Percentiles rank a stretch among this genome's conserved stretches.
Evolutionary conservation across 306 rosid species (phyloP).

Genomic region (Cucurbita argyrosperma): DNA sequence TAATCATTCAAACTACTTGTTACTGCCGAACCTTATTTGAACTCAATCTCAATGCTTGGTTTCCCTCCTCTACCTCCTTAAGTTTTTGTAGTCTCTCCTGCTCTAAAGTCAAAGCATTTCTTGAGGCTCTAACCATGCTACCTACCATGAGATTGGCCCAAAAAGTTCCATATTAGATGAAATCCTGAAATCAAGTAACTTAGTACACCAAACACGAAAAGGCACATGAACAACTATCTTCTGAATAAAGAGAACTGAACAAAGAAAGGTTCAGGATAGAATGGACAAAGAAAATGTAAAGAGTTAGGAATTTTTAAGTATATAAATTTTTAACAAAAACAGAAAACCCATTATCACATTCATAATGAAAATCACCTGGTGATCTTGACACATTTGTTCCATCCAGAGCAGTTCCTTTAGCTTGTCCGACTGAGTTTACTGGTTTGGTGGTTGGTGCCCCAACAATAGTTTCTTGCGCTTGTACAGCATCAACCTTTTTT

Average conservation of each 20-base stretch:
- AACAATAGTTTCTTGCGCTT: conserved; percentile 17
- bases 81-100: conserved; percentile 51
- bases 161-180: conserved; percentile 1
- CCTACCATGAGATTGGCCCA: conserved; percentile 27
- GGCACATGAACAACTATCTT: neutral
- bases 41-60: conserved; percentile 34
- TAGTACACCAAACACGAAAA: neutral
- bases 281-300: neutral
- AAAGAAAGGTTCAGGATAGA: neutral
- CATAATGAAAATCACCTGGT: conserved; percentile 3
- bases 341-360: neutral
- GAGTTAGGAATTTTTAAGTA: neutral
- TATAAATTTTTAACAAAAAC: neutral
- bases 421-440: conserved; percentile 17
- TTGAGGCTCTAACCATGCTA: conserved; percentile 36
- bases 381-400: conserved; percentile 5
- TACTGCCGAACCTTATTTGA: conserved; percentile 34
- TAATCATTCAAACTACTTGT: neutral
- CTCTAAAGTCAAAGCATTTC: conserved; percentile 58
- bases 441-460: conserved; percentile 11
- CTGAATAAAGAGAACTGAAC: neutral
- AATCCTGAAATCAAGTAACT: neutral
- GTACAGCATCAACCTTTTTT: conserved; percentile 21
- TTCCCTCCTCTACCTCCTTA: conserved; percentile 36
- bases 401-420: conserved; percentile 15